Percentiles rank a stretch among this genome's conserved stretches.
Conservation (phyloP, 805 yeast genomes). For the Torulaspora delbrueckii region DNA sequence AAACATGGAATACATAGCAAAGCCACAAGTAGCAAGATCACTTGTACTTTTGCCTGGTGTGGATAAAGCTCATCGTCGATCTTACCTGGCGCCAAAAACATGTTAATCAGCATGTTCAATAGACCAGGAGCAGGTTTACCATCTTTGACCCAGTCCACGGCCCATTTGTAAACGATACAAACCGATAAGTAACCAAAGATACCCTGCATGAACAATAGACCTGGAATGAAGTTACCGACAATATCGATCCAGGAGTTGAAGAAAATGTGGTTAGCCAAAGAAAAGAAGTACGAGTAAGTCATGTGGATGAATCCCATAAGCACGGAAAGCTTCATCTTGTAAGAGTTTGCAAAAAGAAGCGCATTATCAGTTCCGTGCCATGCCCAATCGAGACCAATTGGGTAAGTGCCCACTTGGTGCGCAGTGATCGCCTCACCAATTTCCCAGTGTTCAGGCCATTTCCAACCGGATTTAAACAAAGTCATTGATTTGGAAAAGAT, state of each 20-base stretch:
- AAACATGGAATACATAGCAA: slow-evolving; percentile 72
- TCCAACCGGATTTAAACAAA: slow-evolving; percentile 65
- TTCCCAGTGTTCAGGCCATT: slow-evolving; percentile 52
- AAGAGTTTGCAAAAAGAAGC: slow-evolving; percentile 63
- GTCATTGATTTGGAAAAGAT: slow-evolving; percentile 66
- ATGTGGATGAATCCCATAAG: slow-evolving; percentile 72
- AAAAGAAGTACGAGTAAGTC: slow-evolving; percentile 64
- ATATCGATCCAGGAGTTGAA: slow-evolving; percentile 61
- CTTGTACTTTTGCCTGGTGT: slow-evolving; percentile 60
- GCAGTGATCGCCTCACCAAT: slow-evolving; percentile 49
- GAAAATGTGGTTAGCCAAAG: slow-evolving; percentile 56
- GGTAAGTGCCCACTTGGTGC: slow-evolving; percentile 46
- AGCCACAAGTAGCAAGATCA: slow-evolving; percentile 53
- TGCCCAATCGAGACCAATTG: slow-evolving; percentile 62
- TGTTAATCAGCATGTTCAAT: slow-evolving; percentile 67
- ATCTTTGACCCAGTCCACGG: slow-evolving; percentile 62
- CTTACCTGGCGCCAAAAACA: slow-evolving; percentile 70
- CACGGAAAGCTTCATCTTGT: slow-evolving; percentile 72
- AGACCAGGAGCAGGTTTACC: slow-evolving; percentile 64
- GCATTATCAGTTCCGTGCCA: slow-evolving; percentile 83
- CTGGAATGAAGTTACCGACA: slow-evolving; percentile 69
- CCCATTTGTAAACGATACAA: slow-evolving; percentile 71
- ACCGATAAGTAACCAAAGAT: slow-evolving; percentile 67
- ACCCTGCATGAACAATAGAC: slow-evolving; percentile 68
- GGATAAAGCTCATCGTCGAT: slow-evolving; percentile 61